These are phyloP conservation scores for Mucor saturninus DNA, from an alignment of 371 early-diverging fungal species.

Conservation along the genomic window DNA sequence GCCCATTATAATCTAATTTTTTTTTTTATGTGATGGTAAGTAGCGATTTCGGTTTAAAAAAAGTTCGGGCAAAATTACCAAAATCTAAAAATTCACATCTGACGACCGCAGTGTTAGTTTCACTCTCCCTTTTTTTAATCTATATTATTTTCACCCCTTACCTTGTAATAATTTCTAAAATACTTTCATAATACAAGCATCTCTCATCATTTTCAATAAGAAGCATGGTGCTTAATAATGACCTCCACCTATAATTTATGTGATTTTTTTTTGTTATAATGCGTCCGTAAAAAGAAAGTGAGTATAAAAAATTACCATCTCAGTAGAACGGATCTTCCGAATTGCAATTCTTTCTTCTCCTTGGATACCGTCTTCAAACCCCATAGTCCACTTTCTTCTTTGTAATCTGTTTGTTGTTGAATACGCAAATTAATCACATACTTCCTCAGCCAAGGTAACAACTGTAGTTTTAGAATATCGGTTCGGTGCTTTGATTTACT, in stretches of 20 bases:
- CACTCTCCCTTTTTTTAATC: not conserved
- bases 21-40: too few relatives aligned
- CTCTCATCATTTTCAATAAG: slow-evolving; percentile 41
- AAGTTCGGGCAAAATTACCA: slow-evolving; percentile 26
- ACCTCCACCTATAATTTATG: slow-evolving; percentile 41
- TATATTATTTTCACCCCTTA: slow-evolving; percentile 14
- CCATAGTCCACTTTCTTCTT: slow-evolving; percentile 1
- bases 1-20: slow-evolving; percentile 2
- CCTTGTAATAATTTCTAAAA: slow-evolving; percentile 52
- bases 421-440: not conserved
- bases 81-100: slow-evolving; percentile 54
- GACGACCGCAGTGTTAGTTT: slow-evolving; percentile 2
- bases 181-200: slow-evolving; percentile 49
- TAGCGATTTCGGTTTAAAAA: too few relatives aligned
- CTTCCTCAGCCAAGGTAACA: slow-evolving; percentile 31
- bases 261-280: not conserved
- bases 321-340: slow-evolving; percentile 24
- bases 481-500: slow-evolving; percentile 30
- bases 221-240: slow-evolving; percentile 31
- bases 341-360: slow-evolving; percentile 21
- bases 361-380: not conserved
- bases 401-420: not conserved
- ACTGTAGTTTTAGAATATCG: slow-evolving; percentile 16
- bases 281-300: not conserved
- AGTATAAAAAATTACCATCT: slow-evolving; percentile 25